These are phyloP conservation scores for Obba rivulosa DNA, from an alignment of 768 basidiomycete species.

Conservation along the genomic window DNA sequence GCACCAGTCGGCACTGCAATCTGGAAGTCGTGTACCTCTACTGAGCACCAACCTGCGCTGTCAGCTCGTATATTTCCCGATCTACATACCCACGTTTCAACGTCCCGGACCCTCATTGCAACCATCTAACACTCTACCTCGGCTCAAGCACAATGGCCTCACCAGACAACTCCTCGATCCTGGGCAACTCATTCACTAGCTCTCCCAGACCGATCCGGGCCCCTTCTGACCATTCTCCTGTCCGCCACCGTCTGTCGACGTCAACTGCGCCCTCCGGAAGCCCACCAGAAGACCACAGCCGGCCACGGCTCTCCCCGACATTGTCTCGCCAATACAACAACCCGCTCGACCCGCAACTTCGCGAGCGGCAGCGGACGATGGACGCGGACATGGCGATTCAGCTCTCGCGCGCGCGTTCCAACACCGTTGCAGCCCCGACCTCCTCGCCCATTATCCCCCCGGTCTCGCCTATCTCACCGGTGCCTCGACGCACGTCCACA, in stretches of 20 bases:
- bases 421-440: constrained; percentile 36
- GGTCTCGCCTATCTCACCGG: constrained; percentile 28
- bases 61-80: no score
- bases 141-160: constrained; percentile 16
- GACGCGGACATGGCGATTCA: constrained; percentile 92
- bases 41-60: no score
- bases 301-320: constrained; percentile 56
- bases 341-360: constrained; percentile 64
- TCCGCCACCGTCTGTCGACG: constrained; percentile 18
- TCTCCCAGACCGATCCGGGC: constrained; percentile 20
- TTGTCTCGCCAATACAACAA: constrained; percentile 61
- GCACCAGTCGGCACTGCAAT: no score
- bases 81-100: no score
- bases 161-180: constrained; percentile 20
- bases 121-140: no score
- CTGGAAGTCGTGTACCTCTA: no score
- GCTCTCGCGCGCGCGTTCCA: constrained; percentile 65
- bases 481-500: constrained; percentile 21
- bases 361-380: constrained; percentile 88
- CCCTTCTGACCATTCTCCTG: constrained; percentile 21
- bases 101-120: no score
- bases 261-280: constrained; percentile 24
- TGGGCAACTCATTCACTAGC: constrained; percentile 17
- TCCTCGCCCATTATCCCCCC: constrained; percentile 19
- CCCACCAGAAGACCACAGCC: constrained; percentile 21